Evolutionary conservation across 306 rosid genomes (phyloP).

Genomic region (Urtica urens): DNA sequence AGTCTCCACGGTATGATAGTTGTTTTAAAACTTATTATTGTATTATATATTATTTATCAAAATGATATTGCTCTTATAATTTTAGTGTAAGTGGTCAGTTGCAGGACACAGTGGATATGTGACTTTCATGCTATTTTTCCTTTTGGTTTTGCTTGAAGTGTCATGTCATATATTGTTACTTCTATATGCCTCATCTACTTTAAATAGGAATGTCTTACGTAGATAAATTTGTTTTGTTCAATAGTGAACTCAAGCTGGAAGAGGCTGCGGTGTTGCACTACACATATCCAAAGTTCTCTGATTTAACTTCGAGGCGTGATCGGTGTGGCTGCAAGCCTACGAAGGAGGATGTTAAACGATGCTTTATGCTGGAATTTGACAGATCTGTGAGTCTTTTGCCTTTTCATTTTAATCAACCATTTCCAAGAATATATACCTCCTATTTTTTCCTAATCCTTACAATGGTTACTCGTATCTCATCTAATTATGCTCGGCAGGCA

Average conservation of each 20-base stretch:
- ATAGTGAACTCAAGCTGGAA: slow-evolving; percentile 87
- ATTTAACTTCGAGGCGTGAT: slow-evolving; percentile 92
- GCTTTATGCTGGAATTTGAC: slow-evolving; percentile 98
- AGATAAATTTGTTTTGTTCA: too few relatives aligned
- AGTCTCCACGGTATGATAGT: slow-evolving; percentile 72
- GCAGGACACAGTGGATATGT: too few relatives aligned
- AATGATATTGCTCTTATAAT: too few relatives aligned
- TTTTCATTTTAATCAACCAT: neutral
- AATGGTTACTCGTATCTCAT: slow-evolving; percentile 13
- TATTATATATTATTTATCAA: too few relatives aligned
- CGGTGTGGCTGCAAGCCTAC: slow-evolving; percentile 99
- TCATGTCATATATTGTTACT: neutral
- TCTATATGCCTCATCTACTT: too few relatives aligned
- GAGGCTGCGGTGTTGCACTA: slow-evolving; percentile 98
- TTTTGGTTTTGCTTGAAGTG: too few relatives aligned
- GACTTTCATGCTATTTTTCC: too few relatives aligned
- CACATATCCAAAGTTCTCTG: slow-evolving; percentile 87
- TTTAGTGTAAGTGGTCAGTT: too few relatives aligned
- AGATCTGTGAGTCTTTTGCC: slow-evolving; percentile 76
- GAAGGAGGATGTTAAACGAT: slow-evolving; percentile 89
- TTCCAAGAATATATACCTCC: too few relatives aligned
- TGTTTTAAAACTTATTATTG: neutral
- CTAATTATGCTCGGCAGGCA: slow-evolving; percentile 43
- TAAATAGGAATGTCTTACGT: too few relatives aligned
- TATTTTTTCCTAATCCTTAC: too few relatives aligned